Base-by-base conservation (phyloP, 495 filamentous ascomycete species). In the Aspergillus bertholletiae region DNA sequence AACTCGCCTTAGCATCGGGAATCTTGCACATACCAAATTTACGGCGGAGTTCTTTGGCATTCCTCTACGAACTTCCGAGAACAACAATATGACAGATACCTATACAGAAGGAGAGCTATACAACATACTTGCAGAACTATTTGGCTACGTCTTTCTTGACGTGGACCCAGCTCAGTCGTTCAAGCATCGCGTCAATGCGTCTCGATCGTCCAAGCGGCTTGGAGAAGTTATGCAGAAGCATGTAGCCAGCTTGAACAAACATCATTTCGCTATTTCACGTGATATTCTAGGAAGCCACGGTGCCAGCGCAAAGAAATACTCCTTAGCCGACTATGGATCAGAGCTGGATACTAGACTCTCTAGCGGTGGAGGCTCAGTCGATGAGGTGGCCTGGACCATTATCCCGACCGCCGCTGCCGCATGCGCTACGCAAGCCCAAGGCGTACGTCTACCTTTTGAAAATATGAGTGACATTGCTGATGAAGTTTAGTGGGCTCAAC, bases 321-420 rank as follows among this genome's bases (percentile, higher is more conserved):
- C 56, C 11, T 62, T 89, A 37, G 68, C 61, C 12, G 74, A 76
- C 9, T 87, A 85, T 57, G 87, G 87, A 5, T 68, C 72, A 18
- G 73, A 83, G 35, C 76, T 88, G 65, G 75, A 89, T 50, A 81
- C 81, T 62, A 70, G 77, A 4, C 64, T 90, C 35, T 65, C 81
- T 8, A 82, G 87, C 39, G 70, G 70, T 26, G 84, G 84, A 0
- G 49, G 82, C 56, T 74, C 70, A 46, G 73, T 71, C 21, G 74
- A 81, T 35, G 85, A 89, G 40, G 79, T 87, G 34, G 80, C 82
- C 1, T 88, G 83, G 81, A 73, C 69, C 7, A 77, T 89, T 26
- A 56, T 84, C 40, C 79, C 80, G 11, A 75, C 73, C 13, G 75
- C 74, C 5, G 72, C 70, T 20, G 74, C 75, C 4, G 75, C 75